Evolutionary conservation across 768 basidiomycete species (phyloP), one percentile per base, ranked within the genome.

Genomic region (Lactarius trivialis): DNA sequence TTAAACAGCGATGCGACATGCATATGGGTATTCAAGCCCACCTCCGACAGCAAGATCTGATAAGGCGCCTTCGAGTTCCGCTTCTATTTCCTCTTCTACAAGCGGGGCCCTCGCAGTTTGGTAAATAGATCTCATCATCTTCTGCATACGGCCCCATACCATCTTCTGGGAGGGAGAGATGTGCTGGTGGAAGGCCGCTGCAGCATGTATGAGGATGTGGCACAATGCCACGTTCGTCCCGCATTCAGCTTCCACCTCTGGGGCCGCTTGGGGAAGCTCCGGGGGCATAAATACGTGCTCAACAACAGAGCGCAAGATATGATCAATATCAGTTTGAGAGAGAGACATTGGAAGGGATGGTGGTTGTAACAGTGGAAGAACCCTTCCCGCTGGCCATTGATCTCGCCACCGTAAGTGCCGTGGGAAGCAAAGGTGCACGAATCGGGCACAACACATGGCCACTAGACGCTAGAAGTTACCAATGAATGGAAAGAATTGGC

Each of bases 281-380:
- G 60, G 63, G 17, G 63, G 63, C 7, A 64, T 15, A 39, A 56
- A 64, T 12, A 64, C 33, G n/a, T 64, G 63, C n/a, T 55, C 43
- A 3, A 55, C 15, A 14, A 64, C 41, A 1, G 60, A 61, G 48
- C 7, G 26, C 50, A 52, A 30, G 19, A 19, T 5, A 28, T 8
- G 50, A 30, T 8, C 28, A 28, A 52, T 17, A 52, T 45, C 43
- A 21, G 9, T 45, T 3, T 4, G 41, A 21, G 50, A 51, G 24
- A 52, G 15, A 32, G 50, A 32, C 50, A 52, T 52, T 6, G 49
- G 7, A 15, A n/a, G n/a, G 5, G 11, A 8, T 28, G 50, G 50
- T n/a, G 32, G 28, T n/a, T 17, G 50, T 8, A n/a, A 15, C 4
- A 12, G 3, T n/a, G 32, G 19, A 52, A 9, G 28, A 32, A 28